A percentile compares a stretch with the other conserved stretches of the same genome.
phyloP scores from a whole-genome alignment of 108 stramenopile species.

The Cyclotella distinguenda region DNA sequence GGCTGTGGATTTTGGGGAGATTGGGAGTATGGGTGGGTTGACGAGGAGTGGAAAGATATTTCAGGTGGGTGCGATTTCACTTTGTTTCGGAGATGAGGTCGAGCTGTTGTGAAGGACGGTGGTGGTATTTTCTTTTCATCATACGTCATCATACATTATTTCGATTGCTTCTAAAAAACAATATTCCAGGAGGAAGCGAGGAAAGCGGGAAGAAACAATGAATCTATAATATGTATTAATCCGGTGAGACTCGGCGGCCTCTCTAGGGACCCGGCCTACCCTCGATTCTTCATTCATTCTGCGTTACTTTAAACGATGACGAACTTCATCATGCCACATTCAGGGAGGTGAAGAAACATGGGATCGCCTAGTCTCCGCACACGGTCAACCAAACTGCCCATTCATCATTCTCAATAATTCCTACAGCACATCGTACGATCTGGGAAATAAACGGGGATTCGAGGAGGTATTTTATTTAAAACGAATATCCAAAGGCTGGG shows the following conservation, averaged over 20 bases:
- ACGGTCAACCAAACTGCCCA: slow-evolving; percentile 53
- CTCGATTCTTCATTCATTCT: neutral
- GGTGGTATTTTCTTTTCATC: too few relatives aligned
- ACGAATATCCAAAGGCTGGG: slow-evolving; percentile 84
- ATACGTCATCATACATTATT: too few relatives aligned
- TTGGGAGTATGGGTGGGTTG: slow-evolving; percentile 58
- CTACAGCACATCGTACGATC: slow-evolving; percentile 82
- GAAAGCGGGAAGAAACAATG: slow-evolving; percentile 53
- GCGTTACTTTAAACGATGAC: neutral
- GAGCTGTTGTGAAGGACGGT: too few relatives aligned
- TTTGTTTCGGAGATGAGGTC: too few relatives aligned
- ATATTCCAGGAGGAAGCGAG: slow-evolving; percentile 33
- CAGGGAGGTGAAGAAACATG: slow-evolving; percentile 76
- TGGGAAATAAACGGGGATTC: slow-evolving; percentile 77
- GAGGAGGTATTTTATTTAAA: slow-evolving; percentile 85
- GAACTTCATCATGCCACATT: neutral
- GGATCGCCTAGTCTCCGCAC: slow-evolving; percentile 63
- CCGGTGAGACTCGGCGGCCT: too few relatives aligned
- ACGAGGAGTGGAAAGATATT: slow-evolving; percentile 48
- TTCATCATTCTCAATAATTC: slow-evolving; percentile 80
- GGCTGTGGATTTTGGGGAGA: slow-evolving; percentile 60
- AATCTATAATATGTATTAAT: slow-evolving; percentile 71
- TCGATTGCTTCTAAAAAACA: too few relatives aligned
- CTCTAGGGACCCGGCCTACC: too few relatives aligned
- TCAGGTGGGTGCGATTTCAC: too few relatives aligned